phyloP scores from a whole-genome alignment of 352 stramenopile genomes.

The Globisporangium solare region DNA sequence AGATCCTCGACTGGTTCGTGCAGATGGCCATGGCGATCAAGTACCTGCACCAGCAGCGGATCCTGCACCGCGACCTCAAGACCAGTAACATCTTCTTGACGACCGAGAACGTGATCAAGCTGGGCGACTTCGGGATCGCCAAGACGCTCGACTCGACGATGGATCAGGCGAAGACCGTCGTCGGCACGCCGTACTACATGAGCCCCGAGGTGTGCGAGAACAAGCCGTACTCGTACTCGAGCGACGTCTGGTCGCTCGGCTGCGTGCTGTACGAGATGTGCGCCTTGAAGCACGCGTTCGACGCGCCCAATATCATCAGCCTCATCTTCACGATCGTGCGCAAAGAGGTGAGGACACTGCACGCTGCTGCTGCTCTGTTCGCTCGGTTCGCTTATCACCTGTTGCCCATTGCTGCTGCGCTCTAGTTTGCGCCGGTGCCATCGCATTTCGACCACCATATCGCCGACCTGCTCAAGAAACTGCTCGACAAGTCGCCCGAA shows the following conservation, averaged over 20 bases:
- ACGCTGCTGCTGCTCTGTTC: too few species aligned
- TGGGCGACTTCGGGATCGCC: constrained; percentile 93
- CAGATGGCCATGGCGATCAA: constrained; percentile 94
- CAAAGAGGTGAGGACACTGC: constrained; percentile 37
- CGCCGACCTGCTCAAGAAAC: constrained; percentile 35
- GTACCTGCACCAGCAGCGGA: constrained; percentile 89
- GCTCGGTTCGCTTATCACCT: not conserved
- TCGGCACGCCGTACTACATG: constrained; percentile 94
- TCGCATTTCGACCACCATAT: constrained; percentile 58
- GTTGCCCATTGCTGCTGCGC: not conserved
- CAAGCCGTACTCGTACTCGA: constrained; percentile 90
- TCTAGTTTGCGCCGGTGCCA: constrained; percentile 48
- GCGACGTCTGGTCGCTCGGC: constrained; percentile 92
- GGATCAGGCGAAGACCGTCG: constrained; percentile 85
- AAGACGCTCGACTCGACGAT: constrained; percentile 79
- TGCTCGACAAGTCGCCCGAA: constrained; percentile 68
- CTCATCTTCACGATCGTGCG: constrained; percentile 84
- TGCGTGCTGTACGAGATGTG: constrained; percentile 90
- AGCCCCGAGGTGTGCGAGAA: constrained; percentile 91
- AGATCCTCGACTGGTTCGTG: constrained; percentile 89
- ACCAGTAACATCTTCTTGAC: constrained; percentile 93
- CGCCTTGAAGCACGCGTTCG: constrained; percentile 79
- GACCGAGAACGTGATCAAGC: constrained; percentile 82
- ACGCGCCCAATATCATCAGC: constrained; percentile 77
- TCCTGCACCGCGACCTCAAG: constrained; percentile 94